Conservation (phyloP, 305 asterid genomes). For the Ajuga reptans region DNA sequence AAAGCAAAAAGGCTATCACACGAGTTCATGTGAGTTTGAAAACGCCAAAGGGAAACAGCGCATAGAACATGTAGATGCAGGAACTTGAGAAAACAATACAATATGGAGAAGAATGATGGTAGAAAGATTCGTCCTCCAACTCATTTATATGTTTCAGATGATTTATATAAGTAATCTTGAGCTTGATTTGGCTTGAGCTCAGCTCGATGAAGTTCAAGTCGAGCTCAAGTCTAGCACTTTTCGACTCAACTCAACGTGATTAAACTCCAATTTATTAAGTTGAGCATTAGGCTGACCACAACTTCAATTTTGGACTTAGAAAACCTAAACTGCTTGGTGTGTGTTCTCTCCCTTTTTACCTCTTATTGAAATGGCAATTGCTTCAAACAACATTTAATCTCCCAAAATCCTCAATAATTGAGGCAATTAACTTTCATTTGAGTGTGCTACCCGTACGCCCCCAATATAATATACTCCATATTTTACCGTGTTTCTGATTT, state of each 20-base stretch:
- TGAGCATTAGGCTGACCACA: not conserved
- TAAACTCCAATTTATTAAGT: not conserved
- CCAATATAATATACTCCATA: not conserved
- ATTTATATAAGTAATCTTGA: not conserved
- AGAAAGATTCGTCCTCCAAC: conserved; percentile 6
- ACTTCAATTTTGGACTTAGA: not conserved
- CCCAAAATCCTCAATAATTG: not conserved
- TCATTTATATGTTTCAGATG: not conserved
- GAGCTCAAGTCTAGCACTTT: too few relatives aligned
- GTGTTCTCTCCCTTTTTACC: not conserved
- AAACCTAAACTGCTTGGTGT: not conserved
- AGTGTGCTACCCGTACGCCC: not conserved
- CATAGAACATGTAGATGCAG: not conserved
- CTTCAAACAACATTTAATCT: not conserved
- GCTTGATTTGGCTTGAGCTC: not conserved
- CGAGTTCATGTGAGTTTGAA: conserved; percentile 5
- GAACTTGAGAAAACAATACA: not conserved
- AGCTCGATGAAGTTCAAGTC: too few relatives aligned
- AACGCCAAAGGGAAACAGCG: not conserved
- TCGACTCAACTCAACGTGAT: too few relatives aligned
- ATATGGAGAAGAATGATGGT: not conserved
- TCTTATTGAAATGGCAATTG: not conserved
- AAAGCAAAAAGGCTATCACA: not conserved
- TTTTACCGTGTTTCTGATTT: not conserved
- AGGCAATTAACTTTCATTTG: not conserved